Percentiles rank a stretch among this genome's conserved stretches.
These are phyloP conservation scores for Manihot esculenta DNA, from an alignment of 441 rosid species.

Conservation along the genomic window DNA sequence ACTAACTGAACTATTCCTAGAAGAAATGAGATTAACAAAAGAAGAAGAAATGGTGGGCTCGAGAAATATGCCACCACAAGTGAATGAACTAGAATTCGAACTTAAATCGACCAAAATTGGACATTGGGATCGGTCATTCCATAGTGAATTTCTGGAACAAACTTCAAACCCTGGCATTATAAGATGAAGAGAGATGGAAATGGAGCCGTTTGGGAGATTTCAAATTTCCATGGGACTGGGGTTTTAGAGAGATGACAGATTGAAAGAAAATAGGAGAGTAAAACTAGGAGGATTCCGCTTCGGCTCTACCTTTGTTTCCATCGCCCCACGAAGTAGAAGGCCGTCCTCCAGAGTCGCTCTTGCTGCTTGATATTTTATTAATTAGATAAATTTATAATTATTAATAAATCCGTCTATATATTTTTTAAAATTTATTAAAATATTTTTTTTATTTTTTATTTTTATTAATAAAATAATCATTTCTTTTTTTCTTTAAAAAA, in stretches of 20 bases:
- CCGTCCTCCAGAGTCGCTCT: neutral
- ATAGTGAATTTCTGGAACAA: constrained; percentile 26
- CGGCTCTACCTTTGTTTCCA: constrained; percentile 37
- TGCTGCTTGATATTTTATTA: neutral
- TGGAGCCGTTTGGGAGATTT: neutral
- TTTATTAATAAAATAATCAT: too few species aligned
- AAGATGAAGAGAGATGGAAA: neutral
- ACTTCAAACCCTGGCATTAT: constrained; percentile 36
- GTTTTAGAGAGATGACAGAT: neutral
- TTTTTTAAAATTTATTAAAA: too few species aligned
- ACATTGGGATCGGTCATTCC: constrained; percentile 13
- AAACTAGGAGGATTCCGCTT: constrained; percentile 7
- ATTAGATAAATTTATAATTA: too few species aligned
- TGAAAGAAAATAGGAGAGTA: neutral
- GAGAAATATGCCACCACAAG: constrained; percentile 63
- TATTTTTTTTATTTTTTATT: too few species aligned
- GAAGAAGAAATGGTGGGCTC: constrained; percentile 54
- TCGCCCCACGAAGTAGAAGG: constrained; percentile 10
- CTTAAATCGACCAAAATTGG: constrained; percentile 23
- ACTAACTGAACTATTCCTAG: constrained; percentile 20
- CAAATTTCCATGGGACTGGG: neutral
- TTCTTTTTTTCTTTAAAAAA: too few species aligned
- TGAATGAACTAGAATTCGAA: constrained; percentile 25
- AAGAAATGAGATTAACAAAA: constrained; percentile 43
- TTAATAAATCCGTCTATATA: too few species aligned